A percentile compares a stretch with the other conserved stretches of the same genome.
Evolutionary conservation across 192 early-diverging fungal genomes (phyloP).

Genomic region (Chytriomyces sp.): DNA sequence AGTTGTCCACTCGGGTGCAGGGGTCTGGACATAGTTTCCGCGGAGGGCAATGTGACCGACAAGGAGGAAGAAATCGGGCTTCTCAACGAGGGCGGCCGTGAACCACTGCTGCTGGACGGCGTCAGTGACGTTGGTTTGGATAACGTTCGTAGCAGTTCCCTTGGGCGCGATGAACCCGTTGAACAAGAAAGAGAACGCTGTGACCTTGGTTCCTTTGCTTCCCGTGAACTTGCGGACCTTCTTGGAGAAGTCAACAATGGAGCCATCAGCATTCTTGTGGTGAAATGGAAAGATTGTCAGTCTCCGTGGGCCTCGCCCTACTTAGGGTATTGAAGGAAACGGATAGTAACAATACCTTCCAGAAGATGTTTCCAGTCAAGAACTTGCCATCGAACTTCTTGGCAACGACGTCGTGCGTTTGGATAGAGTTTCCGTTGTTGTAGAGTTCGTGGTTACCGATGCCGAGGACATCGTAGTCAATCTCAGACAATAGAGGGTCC

Average conservation of each 20-base stretch:
- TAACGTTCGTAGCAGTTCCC: conserved; percentile 38
- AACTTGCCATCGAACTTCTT: conserved; percentile 30
- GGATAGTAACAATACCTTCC: too few species aligned
- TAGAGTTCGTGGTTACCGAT: conserved; percentile 48
- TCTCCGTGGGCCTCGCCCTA: conserved; percentile 3
- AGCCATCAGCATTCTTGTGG: too few species aligned
- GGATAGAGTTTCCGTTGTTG: conserved; percentile 25
- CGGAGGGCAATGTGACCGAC: conserved; percentile 54
- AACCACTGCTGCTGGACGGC: conserved; percentile 58
- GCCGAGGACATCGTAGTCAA: conserved; percentile 41
- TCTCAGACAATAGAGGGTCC: conserved; percentile 35
- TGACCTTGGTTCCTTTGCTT: conserved; percentile 49
- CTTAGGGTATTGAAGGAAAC: too few species aligned
- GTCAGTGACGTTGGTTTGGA: conserved; percentile 40
- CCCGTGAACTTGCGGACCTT: conserved; percentile 40
- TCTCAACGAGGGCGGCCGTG: conserved; percentile 45
- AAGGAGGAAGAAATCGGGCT: conserved; percentile 53
- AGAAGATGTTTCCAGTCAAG: too few species aligned
- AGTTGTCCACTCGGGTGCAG: conserved; percentile 37
- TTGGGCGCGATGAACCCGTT: conserved; percentile 22
- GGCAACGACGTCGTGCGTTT: conserved; percentile 26
- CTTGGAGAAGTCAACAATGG: too few species aligned
- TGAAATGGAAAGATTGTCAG: conserved; percentile 36
- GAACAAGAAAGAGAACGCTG: conserved; percentile 56
- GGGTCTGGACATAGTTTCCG: neutral